phyloP scores from a whole-genome alignment of 768 basidiomycete species.

The Sarcomyxa edulis region DNA sequence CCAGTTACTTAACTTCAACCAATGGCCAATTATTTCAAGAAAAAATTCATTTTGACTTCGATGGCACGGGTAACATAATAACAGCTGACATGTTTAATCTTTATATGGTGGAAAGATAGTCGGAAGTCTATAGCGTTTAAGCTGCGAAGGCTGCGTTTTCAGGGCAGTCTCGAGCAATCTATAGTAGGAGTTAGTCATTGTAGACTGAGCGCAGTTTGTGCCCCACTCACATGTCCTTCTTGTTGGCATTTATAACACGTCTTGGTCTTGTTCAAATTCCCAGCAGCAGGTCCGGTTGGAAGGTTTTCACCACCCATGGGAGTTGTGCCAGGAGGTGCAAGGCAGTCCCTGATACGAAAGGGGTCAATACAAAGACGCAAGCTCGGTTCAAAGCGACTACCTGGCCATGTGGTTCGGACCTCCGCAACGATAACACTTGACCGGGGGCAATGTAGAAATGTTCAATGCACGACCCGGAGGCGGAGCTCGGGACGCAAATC shows the following conservation, averaged over 20 bases:
- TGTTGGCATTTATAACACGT: slow-evolving; percentile 88
- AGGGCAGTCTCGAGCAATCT: slow-evolving; percentile 67
- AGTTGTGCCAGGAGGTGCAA: slow-evolving; percentile 62
- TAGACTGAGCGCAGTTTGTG: too few relatives aligned
- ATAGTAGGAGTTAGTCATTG: background rate
- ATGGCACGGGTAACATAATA: too few relatives aligned
- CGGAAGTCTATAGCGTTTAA: too few relatives aligned
- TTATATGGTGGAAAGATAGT: too few relatives aligned
- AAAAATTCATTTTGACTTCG: too few relatives aligned
- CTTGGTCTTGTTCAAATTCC: slow-evolving; percentile 54
- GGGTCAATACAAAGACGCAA: slow-evolving; percentile 7
- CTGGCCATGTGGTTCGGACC: slow-evolving; percentile 85
- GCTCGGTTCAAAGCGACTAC: slow-evolving; percentile 37
- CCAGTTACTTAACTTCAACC: too few relatives aligned
- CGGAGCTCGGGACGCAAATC: slow-evolving; percentile 62
- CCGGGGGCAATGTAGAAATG: slow-evolving; percentile 70
- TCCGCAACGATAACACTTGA: slow-evolving; percentile 88
- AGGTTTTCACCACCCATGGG: slow-evolving; percentile 38
- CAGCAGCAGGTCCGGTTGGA: slow-evolving; percentile 39
- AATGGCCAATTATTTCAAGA: too few relatives aligned
- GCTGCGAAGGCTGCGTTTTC: slow-evolving; percentile 51
- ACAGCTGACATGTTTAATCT: too few relatives aligned
- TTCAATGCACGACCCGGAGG: slow-evolving; percentile 74
- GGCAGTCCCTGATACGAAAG: slow-evolving; percentile 58
- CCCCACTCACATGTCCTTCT: slow-evolving; percentile 72